Base-by-base conservation (phyloP, 169 alveolate species). In the Cryptosporidium ubiquitum region DNA sequence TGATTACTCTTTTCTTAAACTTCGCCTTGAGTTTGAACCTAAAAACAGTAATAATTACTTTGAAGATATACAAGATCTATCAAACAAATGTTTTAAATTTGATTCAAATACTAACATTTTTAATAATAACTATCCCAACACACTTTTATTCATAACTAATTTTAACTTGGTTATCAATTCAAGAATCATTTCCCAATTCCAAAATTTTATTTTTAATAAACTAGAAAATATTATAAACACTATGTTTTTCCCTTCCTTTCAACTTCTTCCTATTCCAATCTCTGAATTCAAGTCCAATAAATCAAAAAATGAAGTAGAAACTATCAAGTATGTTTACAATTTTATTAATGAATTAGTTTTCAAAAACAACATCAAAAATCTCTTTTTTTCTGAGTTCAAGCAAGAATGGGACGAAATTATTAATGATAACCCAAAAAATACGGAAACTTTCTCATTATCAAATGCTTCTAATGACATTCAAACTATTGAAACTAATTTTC, bases 341-440 rank as follows among this genome's bases (percentile, higher is more conserved):
- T 64, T 64, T n/a, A 29, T 64, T 18, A 14, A 64, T 14, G 51
- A 64, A 6, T 29, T 64, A n/a, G 33, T 64, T 33, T 14, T 14
- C 0, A 64, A 35, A 31, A n/a, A 37, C 51, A 37, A 64, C 23
- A 31, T 64, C 10, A 64, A 35, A 31, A 29, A 37, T 1, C 40
- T 33, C 6, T 33, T 64, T 10, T 49, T 31, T 33, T 31, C 71
- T 64, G 51, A 64, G 26, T 33, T 64, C 51, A 33, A 29, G 5
- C 42, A 64, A 64, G 71, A 64, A 18, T 64, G 71, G 71, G n/a
- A 37, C 16, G 71, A 64, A 31, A 64, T 64, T 29, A 35, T 64
- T 37, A 31, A 64, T 29, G 71, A 64, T 29, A 35, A 35, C 49
- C 71, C 71, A 64, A 37, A 64, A 3, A 31, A n/a, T 29, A 64